Conservation (phyloP, 2,329 filamentous ascomycete species). For the Mariannaea elegans region DNA sequence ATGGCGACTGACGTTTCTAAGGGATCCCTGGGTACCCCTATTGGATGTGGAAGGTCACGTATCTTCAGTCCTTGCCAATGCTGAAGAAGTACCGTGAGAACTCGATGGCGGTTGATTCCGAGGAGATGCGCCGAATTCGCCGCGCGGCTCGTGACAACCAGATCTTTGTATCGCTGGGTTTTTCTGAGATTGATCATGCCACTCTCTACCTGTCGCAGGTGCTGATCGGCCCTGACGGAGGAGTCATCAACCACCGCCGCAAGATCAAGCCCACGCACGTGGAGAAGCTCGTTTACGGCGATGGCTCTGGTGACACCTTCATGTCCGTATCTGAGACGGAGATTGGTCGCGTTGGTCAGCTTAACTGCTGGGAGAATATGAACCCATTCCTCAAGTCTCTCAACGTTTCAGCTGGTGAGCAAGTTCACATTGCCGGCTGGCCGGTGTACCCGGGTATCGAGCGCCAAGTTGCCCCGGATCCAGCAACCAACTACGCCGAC, state of each 20-base stretch:
- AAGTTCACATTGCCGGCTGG: slow-evolving; percentile 44
- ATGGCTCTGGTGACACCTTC: slow-evolving; percentile 65
- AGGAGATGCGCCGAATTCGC: slow-evolving; percentile 54
- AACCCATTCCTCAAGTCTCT: slow-evolving; percentile 41
- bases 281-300: slow-evolving; percentile 60
- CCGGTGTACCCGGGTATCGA: slow-evolving; percentile 38
- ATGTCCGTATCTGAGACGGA: slow-evolving; percentile 55
- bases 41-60: slow-evolving; percentile 47
- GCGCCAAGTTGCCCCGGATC: slow-evolving; percentile 34
- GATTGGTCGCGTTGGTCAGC: slow-evolving; percentile 60
- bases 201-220: slow-evolving; percentile 60
- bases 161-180: slow-evolving; percentile 59
- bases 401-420: slow-evolving; percentile 39
- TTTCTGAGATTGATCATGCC: slow-evolving; percentile 56
- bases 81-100: slow-evolving; percentile 51
- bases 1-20: slow-evolving; percentile 2
- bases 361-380: slow-evolving; percentile 67
- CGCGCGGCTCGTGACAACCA: slow-evolving; percentile 51
- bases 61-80: slow-evolving; percentile 43
- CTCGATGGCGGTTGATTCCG: slow-evolving; percentile 46
- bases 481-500: slow-evolving; percentile 39
- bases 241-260: slow-evolving; percentile 56
- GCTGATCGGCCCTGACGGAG: slow-evolving; percentile 59
- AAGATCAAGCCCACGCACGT: slow-evolving; percentile 62
- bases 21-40: slow-evolving; percentile 64